Evolutionary conservation across 176 grass and related monocot species (phyloP), one percentile per base, ranked within the genome.

Genomic region (Phyllostachys edulis): DNA sequence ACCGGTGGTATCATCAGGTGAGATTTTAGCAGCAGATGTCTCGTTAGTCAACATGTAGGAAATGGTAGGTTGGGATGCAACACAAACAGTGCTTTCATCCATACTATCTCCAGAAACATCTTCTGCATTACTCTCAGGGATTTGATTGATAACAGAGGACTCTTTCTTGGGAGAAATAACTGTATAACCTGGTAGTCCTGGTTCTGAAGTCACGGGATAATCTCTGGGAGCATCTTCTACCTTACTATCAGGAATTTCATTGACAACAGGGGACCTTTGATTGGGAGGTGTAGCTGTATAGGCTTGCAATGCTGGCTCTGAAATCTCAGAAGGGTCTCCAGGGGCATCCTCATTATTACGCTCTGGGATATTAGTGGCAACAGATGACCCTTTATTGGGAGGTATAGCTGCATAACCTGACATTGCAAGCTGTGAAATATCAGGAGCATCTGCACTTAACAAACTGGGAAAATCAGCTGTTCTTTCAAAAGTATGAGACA

Each of bases 371-470:
- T 76, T 24, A 67, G 37, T 80, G 45, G 47, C 42, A 77, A 86
- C 68, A 85, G 67, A 71, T 82, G 59, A 41, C 12, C 60, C 79
- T 82, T 82, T 42, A 51, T 61, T 60, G 18, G 20, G 78, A 81
- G 44, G 26, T 59, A 75, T 63, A 70, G 76, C 64, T 52, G 77
- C 80, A 80, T 81, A 61, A n/a, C 72, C 69, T 69, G 60, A 78
- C 55, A 77, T 32, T 71, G 52, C 34, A 77, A 18, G 49, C 39
- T 56, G 63, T 57, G 75, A 84, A 81, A 75, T 72, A 75, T 88
- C 86, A 71, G 55, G 86, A 81, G 65, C 63, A 81, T 84, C 75
- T 64, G 81, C 70, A 80, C 91, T 86, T 59, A 86, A 82, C 88
- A 84, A 81, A 75, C 79, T 82, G 76, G 61, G 9, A 16, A 82